A percentile compares a stretch with the other conserved stretches of the same genome.
Evolutionary conservation across 495 filamentous ascomycete genomes (phyloP).

Genomic region (Baudoinia panamericana): DNA sequence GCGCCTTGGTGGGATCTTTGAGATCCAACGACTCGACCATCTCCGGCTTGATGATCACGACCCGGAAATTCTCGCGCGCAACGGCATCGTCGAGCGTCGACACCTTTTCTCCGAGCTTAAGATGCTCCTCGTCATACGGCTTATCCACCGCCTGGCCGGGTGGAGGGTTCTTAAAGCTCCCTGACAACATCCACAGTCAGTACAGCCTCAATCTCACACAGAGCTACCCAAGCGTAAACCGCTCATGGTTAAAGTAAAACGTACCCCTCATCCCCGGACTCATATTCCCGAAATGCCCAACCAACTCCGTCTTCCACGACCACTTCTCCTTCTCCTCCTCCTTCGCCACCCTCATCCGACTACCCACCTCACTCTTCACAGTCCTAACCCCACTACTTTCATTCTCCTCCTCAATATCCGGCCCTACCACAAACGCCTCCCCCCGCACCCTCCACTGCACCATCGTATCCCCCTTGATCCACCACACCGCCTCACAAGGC

Average conservation of each 20-base stretch:
- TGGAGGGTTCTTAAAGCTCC: constrained; percentile 61
- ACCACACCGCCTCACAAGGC: constrained; percentile 70
- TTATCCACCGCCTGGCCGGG: constrained; percentile 50
- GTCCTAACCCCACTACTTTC: constrained; percentile 33
- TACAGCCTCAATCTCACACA: background rate
- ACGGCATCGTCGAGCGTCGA: constrained; percentile 51
- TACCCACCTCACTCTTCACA: constrained; percentile 37
- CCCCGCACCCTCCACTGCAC: constrained; percentile 82
- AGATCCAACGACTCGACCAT: constrained; percentile 70
- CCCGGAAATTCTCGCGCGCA: constrained; percentile 68
- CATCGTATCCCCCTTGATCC: constrained; percentile 48
- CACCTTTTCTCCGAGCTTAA: constrained; percentile 54
- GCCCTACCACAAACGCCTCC: constrained; percentile 42
- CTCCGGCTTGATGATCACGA: constrained; percentile 68
- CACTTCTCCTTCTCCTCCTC: constrained; percentile 27
- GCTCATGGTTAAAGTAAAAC: background rate
- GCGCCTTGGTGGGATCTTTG: constrained; percentile 46
- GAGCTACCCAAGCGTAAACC: background rate
- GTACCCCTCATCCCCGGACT: constrained; percentile 45
- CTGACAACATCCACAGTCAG: constrained; percentile 29
- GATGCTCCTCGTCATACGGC: constrained; percentile 35
- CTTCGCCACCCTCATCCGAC: constrained; percentile 31
- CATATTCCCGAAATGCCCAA: constrained; percentile 77
- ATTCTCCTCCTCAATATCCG: constrained; percentile 39
- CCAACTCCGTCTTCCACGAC: constrained; percentile 60